A percentile compares a stretch with the other conserved stretches of the same genome.
Evolutionary conservation across 352 stramenopile species (phyloP).

Genomic region (Pythium folliculosum): DNA sequence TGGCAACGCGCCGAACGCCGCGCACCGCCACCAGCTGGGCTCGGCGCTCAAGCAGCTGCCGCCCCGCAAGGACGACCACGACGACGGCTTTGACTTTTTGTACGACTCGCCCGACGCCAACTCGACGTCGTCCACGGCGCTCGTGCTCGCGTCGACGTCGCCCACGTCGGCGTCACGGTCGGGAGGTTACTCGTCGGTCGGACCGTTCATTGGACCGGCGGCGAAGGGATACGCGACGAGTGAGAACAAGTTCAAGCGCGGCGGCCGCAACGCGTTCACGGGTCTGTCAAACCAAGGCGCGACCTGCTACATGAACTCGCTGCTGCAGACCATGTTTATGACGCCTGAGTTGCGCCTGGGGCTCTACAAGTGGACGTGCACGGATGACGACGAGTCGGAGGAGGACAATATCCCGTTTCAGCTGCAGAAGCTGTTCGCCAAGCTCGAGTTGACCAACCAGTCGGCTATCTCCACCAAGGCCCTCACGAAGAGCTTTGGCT

Average conservation of each 20-base stretch:
- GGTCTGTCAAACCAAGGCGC: slow-evolving; percentile 90
- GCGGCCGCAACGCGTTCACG: slow-evolving; percentile 53
- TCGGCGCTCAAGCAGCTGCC: slow-evolving; percentile 31
- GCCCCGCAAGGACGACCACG: slow-evolving; percentile 12
- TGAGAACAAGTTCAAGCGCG: slow-evolving; percentile 14
- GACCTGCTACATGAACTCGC: slow-evolving; percentile 95
- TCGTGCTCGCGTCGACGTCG: slow-evolving; percentile 28
- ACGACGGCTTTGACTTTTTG: slow-evolving; percentile 42
- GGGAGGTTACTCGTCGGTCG: background rate
- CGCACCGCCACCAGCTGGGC: slow-evolving; percentile 23
- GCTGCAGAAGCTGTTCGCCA: slow-evolving; percentile 92
- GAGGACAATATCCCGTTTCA: slow-evolving; percentile 88
- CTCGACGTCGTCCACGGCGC: slow-evolving; percentile 22
- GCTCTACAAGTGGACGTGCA: slow-evolving; percentile 70
- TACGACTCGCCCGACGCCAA: slow-evolving; percentile 48
- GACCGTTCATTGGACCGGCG: slow-evolving; percentile 19
- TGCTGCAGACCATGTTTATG: slow-evolving; percentile 93
- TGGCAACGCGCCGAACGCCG: background rate
- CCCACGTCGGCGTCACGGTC: slow-evolving; percentile 11
- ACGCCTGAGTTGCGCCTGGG: slow-evolving; percentile 85
- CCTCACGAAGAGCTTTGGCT: slow-evolving; percentile 92
- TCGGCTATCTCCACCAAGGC: slow-evolving; percentile 79
- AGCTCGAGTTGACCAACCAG: slow-evolving; percentile 81
- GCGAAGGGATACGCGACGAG: slow-evolving; percentile 4
- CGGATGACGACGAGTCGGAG: slow-evolving; percentile 54